Base-by-base conservation (phyloP, 1,284 basidiomycete species). In the Sphaerobolus stellatus region DNA sequence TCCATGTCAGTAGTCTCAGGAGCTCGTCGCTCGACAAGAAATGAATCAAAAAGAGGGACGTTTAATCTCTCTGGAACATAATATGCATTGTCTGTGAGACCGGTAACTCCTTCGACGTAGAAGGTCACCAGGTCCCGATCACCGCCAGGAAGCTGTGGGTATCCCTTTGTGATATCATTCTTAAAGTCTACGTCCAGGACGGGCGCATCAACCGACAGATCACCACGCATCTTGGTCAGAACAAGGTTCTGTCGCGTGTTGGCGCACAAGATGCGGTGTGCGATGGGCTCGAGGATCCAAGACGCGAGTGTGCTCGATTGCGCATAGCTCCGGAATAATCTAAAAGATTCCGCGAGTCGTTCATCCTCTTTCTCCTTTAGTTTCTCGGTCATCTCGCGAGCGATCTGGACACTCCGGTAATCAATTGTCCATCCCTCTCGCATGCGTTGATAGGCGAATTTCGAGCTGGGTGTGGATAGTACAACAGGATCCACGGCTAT, bases 231-330 rank as follows among this genome's bases (percentile, higher is more conserved):
- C 40, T 7, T 7, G 8, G 25, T 24, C 25, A 43, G 40, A 43
- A 18, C 40, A 7, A 43, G 40, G 25, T 43, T 43, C n/a, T 43
- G 40, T 43, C 40, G 7, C n/a, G 40, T 24, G n/a, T 43, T 18
- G 7, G 40, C 25, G 7, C n/a, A 24, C n/a, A 43, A 43, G 40
- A 18, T 18, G n/a, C 40, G n/a, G n/a, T 43, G 7, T 24, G 40
- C 40, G 40, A 43, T 43, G n/a, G 9, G 18, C 40, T 43, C 40
- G n/a, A 43, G 40, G 7, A 43, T 43, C 40, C 40, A 43, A 24
- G 40, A 43, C 40, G 40, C 40, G n/a, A 43, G n/a, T 18, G 40
- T 43, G n/a, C 40, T 43, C n/a, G n/a, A 43, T 43, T 43, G 40
- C n/a, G 8, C 40, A 6, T n/a, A 7, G 40, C 40, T 43, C 40